Percentiles rank a stretch among this genome's conserved stretches.
phyloP scores from a whole-genome alignment of 257 asterid genomes.

The Solanum lycopersicoides region DNA sequence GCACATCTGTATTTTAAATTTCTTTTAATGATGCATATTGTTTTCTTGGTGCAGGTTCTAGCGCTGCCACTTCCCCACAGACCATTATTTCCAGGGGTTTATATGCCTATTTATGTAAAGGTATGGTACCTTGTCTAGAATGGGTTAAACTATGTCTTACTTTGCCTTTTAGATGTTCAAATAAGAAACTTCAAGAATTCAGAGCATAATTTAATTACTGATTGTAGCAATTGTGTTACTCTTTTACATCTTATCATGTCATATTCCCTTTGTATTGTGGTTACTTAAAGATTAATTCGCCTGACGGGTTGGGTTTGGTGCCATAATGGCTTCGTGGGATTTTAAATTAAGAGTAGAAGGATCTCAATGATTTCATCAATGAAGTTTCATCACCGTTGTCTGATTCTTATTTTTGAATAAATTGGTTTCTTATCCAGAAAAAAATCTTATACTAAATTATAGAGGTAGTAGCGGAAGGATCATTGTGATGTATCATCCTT shows the following conservation, averaged over 20 bases:
- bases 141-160: background rate
- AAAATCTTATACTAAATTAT: background rate
- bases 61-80: constrained; percentile 63
- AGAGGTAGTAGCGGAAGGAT: background rate
- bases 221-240: background rate
- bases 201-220: background rate
- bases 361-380: background rate
- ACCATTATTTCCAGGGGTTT: constrained; percentile 92
- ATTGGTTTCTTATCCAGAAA: background rate
- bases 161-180: background rate
- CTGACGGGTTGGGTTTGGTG: background rate
- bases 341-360: background rate
- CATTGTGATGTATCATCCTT: background rate
- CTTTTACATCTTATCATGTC: background rate
- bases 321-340: background rate
- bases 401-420: background rate
- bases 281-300: background rate
- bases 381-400: background rate
- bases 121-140: constrained; percentile 28
- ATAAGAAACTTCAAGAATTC: background rate
- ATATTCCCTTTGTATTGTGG: background rate
- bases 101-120: constrained; percentile 93
- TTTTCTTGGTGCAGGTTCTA: constrained; percentile 44
- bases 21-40: background rate
- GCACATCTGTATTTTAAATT: background rate